A percentile compares a stretch with the other conserved stretches of the same genome.
Conservation (phyloP, 805 yeast genomes). For the Sungouiella blattae region DNA sequence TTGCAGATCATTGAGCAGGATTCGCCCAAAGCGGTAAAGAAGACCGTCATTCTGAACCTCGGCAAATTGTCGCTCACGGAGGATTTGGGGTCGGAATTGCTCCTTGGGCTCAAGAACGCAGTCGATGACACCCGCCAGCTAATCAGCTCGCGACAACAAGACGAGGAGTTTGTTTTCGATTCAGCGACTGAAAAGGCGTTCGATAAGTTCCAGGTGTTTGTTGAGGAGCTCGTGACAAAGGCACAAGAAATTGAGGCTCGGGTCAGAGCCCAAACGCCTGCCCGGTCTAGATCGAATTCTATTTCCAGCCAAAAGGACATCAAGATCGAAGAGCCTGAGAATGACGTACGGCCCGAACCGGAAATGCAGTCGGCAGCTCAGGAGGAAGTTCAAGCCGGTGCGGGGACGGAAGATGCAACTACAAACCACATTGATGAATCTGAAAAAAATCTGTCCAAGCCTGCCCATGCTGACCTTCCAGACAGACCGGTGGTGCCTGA, state of each 20-base stretch:
- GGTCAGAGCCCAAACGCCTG: not conserved
- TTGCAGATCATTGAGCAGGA: constrained; percentile 49
- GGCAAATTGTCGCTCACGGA: constrained; percentile 40
- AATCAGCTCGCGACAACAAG: constrained; percentile 19
- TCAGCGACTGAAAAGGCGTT: constrained; percentile 26
- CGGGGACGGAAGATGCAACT: not conserved
- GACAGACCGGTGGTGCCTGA: constrained; percentile 6
- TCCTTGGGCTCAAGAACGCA: constrained; percentile 32
- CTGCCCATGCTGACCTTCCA: not conserved
- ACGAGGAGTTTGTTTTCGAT: constrained; percentile 33
- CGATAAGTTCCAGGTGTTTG: constrained; percentile 26
- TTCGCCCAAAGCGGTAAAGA: constrained; percentile 49
- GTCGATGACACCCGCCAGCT: constrained; percentile 29
- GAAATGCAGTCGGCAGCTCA: constrained; percentile 1
- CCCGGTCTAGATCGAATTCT: constrained; percentile 3
- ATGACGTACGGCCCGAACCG: not conserved
- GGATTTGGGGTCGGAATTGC: constrained; percentile 24
- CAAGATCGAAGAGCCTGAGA: not conserved
- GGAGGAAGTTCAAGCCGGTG: not conserved
- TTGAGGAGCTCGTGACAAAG: constrained; percentile 21
- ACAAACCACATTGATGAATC: not conserved
- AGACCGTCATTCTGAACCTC: constrained; percentile 49
- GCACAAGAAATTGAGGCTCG: constrained; percentile 21
- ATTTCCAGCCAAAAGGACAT: not conserved
- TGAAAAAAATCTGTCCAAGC: not conserved